A percentile compares a stretch with the other conserved stretches of the same genome.
These are phyloP conservation scores for Kodamaea hsintzibuensis DNA, from an alignment of 805 yeast species.

Conservation along the genomic window DNA sequence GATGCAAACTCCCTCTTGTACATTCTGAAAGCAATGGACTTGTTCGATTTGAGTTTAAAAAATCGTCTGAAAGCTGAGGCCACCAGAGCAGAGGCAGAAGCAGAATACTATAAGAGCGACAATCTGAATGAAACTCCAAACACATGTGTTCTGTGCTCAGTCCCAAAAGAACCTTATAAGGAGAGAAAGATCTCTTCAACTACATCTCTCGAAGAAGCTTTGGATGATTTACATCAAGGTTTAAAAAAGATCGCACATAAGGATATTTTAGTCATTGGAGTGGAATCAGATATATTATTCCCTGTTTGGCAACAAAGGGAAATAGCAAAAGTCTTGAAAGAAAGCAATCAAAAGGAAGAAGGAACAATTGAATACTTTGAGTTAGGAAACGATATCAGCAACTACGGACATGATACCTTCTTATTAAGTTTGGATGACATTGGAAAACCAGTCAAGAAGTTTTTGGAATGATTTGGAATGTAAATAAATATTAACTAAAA, in stretches of 20 bases:
- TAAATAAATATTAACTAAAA: neutral
- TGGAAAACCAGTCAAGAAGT: constrained; percentile 71
- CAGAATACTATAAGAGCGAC: neutral
- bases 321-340: constrained; percentile 59
- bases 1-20: constrained; percentile 89
- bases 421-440: constrained; percentile 75
- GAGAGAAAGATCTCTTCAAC: constrained; percentile 51
- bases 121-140: neutral
- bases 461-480: constrained; percentile 41
- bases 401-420: constrained; percentile 92
- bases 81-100: constrained; percentile 38
- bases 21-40: constrained; percentile 91
- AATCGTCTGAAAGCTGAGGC: constrained; percentile 46
- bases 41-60: constrained; percentile 71
- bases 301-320: constrained; percentile 96
- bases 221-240: constrained; percentile 65
- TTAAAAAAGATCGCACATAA: constrained; percentile 60
- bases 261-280: constrained; percentile 79
- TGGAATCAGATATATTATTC: constrained; percentile 87
- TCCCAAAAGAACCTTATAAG: constrained; percentile 54
- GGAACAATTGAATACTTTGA: constrained; percentile 60
- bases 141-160: constrained; percentile 18
- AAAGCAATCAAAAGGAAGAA: constrained; percentile 20
- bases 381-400: constrained; percentile 71
- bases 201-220: constrained; percentile 54